Evolutionary conservation across 345 rosid genomes (phyloP).

Genomic region (Camelina hispida): DNA sequence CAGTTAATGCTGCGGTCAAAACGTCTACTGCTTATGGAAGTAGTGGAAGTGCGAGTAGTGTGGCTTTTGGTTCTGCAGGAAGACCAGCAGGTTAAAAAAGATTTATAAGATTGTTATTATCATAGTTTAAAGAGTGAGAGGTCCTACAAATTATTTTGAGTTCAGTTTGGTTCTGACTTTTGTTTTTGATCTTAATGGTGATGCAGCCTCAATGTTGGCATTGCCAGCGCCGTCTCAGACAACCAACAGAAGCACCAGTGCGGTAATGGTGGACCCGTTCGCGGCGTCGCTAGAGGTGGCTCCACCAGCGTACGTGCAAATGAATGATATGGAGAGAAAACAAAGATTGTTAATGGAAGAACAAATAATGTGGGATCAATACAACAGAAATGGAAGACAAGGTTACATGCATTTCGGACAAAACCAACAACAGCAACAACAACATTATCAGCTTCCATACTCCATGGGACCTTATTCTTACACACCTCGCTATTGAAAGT

Average conservation of each 20-base stretch:
- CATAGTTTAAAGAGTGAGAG: not conserved
- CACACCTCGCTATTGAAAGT: conserved; percentile 33
- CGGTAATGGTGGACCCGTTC: conserved; percentile 56
- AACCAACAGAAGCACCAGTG: conserved; percentile 10
- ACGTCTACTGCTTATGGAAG: conserved; percentile 38
- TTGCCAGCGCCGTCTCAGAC: conserved; percentile 51
- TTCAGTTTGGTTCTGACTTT: not conserved
- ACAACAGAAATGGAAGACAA: conserved; percentile 61
- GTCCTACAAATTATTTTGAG: not conserved
- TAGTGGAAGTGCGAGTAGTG: conserved; percentile 71
- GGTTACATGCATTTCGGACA: conserved; percentile 46
- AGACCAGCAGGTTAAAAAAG: conserved; percentile 41
- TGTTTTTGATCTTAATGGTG: not conserved
- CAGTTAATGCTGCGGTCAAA: conserved; percentile 24
- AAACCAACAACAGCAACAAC: conserved; percentile 29
- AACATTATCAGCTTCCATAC: conserved; percentile 26
- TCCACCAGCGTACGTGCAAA: conserved; percentile 67
- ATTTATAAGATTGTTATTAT: not conserved
- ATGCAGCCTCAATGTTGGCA: conserved; percentile 53
- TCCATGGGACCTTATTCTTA: conserved; percentile 38
- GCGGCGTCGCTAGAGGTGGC: conserved; percentile 63
- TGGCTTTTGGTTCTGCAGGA: conserved; percentile 59
- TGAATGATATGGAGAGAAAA: conserved; percentile 72
- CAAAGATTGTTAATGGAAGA: conserved; percentile 63
- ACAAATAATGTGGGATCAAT: conserved; percentile 74